Base-by-base conservation (phyloP, 495 filamentous ascomycete species). In the Xylaria acuta region DNA sequence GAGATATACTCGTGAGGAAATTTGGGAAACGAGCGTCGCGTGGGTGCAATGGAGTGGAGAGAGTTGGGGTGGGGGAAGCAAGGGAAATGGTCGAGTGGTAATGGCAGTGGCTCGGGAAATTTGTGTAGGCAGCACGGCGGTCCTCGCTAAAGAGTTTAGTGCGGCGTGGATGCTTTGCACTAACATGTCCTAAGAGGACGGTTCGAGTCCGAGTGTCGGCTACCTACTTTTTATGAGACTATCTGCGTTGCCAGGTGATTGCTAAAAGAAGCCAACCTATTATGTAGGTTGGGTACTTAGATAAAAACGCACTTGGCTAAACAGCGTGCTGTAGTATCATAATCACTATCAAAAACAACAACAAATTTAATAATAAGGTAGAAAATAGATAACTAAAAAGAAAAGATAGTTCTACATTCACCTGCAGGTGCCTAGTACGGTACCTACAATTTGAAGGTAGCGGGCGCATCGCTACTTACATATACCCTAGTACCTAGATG, bases 31-130 rank as follows among this genome's bases (percentile, higher is more conserved):
- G 59, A 47, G 27, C 11, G 47, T 27, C 11, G 51, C 43, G 45
- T 47, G 25, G 63, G 8, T 41, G 49, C 65, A 40, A 27, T 40
- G 38, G 63, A 59, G 62, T 66, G 62, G 63, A 30, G 49, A 38
- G 70, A 30, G 38, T 66, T 25, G 70, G 45, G 34, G 38, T 53
- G 70, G n/a, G 62, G 53, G 49, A 27, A 34, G 40, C 30, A 40
- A 71, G 9, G 27, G 53, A 65, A 59, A 72, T 72, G 70, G 70
- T 30, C 62, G 32, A 72, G 70, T 70, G 69, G 58, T 77, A 18
- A 59, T 47, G 68, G 64, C 43, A 34, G 43, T 45, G 45, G 20
- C 63, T 60, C 32, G 20, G n/a, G 47, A 64, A 56, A 56, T 11
- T 20, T 36, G 56, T 22, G 36, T 32, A 41, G 56, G 43, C 32